Base-by-base conservation (phyloP, 805 yeast genomes). In the Candida sakaeoensis region DNA sequence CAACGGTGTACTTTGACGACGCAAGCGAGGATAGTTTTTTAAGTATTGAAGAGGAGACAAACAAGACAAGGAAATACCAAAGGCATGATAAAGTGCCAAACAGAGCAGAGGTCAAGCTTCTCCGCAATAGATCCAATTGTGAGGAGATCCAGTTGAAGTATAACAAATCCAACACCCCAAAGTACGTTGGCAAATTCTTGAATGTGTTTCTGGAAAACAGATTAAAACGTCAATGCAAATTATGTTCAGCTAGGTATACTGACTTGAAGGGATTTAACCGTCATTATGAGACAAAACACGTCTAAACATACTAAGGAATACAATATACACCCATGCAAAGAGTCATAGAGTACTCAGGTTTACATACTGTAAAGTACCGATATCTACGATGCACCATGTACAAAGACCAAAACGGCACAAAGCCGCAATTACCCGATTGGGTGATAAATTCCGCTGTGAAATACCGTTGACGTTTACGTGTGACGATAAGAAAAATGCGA, bases 191-290 rank as follows among this genome's bases (percentile, higher is more conserved):
- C 8, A 43, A 40, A 19, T 49, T 49, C 33, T 15, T 32, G n/a
- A 49, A 49, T 29, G 31, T 44, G 3, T 13, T 33, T 9, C 37
- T 38, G 18, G 39, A 39, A 14, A 36, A 41, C 13, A 40, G 40
- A 33, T 18, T 49, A 13, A 47, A 44, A 36, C 41, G 53, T 18
- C 42, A 47, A 34, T 49, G 53, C 17, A 33, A 30, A 22, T 26
- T 33, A n/a, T 49, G 53, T 31, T 13, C 24, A 9, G 33, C 36
- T 4, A 38, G 34, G 10, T 47, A 47, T 27, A 45, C 42, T 15
- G 49, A 45, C 41, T 39, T 47, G 24, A 47, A 45, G 36, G 49
- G 49, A 7, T 47, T 47, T 37, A 45, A 47, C 35, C 43, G 49
- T 22, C 49, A 45, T 33, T 45, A 42, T 21, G 42, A 42, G 33